Base-by-base conservation (phyloP, 2,329 filamentous ascomycete species). In the Stachybotrys chartarum region DNA sequence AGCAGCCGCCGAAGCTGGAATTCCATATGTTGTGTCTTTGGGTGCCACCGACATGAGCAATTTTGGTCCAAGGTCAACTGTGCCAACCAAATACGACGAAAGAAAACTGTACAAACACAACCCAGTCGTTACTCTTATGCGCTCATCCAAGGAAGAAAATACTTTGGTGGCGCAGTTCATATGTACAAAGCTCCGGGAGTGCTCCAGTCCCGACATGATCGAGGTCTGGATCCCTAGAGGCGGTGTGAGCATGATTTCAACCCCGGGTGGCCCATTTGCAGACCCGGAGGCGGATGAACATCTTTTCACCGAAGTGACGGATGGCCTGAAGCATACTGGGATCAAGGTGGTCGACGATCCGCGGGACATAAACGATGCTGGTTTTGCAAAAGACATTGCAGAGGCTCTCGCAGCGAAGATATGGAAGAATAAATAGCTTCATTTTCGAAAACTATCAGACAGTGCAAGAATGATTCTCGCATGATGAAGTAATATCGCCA, bases 31-130 rank as follows among this genome's bases (percentile, higher is more conserved):
- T 30, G 64, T 77, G 7, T 80, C 75, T 39, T 70, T 82, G 7
- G 80, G 81, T 0, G 80, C 80, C 0, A 72, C 75, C 35, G 83
- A 86, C 61, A 85, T 84, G 78, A 75, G 81, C 18, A 87, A 87
- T 59, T 88, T 88, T 62, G 85, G 85, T 0, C 76, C 82, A 0
- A 70, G 61, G 46, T 64, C 67, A 0, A 82, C 76, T 0, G 75
- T 88, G 0, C 86, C 86, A 0, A 74, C 79, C 53, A 72, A 73
- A 51, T 86, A 82, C 59, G 63, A 65, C 4, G 63, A 68, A 2
- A 73, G 84, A 32, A 73, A 73, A 18, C 66, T 88, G n/a, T 78
- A 81, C 60, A 79, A 83, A 62, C 86, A 90, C 64, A 90, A 89
- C 63, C 77, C 83, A 0, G 76, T 78, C 0, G 81, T 88, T 0